Base-by-base conservation (phyloP, 2,329 filamentous ascomycete species). In the Arthrobotrys sinensis region DNA sequence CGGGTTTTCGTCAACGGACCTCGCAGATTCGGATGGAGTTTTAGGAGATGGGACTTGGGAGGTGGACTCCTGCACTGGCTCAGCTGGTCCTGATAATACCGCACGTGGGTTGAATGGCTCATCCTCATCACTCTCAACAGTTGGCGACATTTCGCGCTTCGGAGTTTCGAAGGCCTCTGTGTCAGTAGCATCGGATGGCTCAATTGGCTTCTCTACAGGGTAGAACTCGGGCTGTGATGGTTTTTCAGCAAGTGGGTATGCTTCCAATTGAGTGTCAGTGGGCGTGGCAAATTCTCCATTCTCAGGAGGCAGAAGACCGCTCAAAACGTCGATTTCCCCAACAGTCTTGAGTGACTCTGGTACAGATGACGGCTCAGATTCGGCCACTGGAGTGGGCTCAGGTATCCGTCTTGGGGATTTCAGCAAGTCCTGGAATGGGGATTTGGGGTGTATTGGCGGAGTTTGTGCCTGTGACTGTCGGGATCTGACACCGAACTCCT, bases 401-500 rank as follows among this genome's bases (percentile, higher is more conserved):
- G 52, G 34, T 1, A 32, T 8, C 5, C 60, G 45, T 21, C 40
- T 60, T 21, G 75, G 62, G 3, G 52, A 65, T 11, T 53, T 67
- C 52, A 36, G 28, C 34, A 67, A 11, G 32, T 72, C 75, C 16
- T 70, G 50, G 46, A 72, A 78, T 3, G 67, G 67, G 7, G 75
- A 71, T 21, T 62, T 71, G 6, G 73, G 57, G 28, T 71, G 66
- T 11, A 77, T 62, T 36, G 66, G 73, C 28, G 66, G 73, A 4
- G 73, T 65, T 7, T 68, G 62, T 5, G 43, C 45, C n/a, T 60
- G 57, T 14, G 73, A 66, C 16, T 72, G 75, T 36, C 62, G 67
- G 46, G 64, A 57, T 67, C 68, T 69, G 5, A 50, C 38, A 52
- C 64, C 69, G 28, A 75, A 75, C 10, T 79, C 69, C 50, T 75